These are phyloP conservation scores for Mycogone perniciosa DNA, from an alignment of 2,329 filamentous ascomycete species.

Conservation along the genomic window DNA sequence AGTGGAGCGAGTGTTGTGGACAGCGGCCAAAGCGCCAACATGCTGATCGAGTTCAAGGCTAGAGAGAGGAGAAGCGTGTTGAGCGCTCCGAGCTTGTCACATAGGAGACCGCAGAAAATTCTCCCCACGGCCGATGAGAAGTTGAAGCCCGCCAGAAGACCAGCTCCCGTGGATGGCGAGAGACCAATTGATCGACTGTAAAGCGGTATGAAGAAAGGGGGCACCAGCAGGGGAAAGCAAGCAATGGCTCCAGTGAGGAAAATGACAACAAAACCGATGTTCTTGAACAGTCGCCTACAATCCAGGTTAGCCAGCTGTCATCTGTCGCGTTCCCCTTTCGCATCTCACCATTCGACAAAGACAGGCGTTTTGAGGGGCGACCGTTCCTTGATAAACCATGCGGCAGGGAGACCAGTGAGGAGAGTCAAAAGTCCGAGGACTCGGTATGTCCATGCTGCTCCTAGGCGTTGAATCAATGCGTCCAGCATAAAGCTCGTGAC, in stretches of 20 bases:
- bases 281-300: slow-evolving; percentile 39
- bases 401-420: slow-evolving; percentile 46
- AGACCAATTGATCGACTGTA: slow-evolving; percentile 47
- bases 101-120: slow-evolving; percentile 43
- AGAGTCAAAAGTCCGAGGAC: slow-evolving; percentile 44
- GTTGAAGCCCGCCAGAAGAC: slow-evolving; percentile 53
- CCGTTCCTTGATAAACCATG: slow-evolving; percentile 44
- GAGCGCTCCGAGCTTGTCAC: slow-evolving; percentile 45
- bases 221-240: slow-evolving; percentile 52
- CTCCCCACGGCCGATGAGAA: slow-evolving; percentile 50
- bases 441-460: slow-evolving; percentile 42
- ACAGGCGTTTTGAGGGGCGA: slow-evolving; percentile 35
- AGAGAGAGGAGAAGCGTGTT: slow-evolving; percentile 47
- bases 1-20: slow-evolving; percentile 45
- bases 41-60: slow-evolving; percentile 45
- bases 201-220: slow-evolving; percentile 53
- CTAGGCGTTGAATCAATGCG: slow-evolving; percentile 33
- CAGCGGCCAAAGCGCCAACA: slow-evolving; percentile 53
- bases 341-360: slow-evolving; percentile 17
- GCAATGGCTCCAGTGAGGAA: slow-evolving; percentile 47
- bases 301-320: neutral
- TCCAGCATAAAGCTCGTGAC: slow-evolving; percentile 40
- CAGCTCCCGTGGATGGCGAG: slow-evolving; percentile 43
- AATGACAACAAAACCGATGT: slow-evolving; percentile 43
- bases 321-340: too few relatives aligned